These are phyloP conservation scores for Fraxinus albicans DNA, from an alignment of 305 asterid species.

Conservation along the genomic window DNA sequence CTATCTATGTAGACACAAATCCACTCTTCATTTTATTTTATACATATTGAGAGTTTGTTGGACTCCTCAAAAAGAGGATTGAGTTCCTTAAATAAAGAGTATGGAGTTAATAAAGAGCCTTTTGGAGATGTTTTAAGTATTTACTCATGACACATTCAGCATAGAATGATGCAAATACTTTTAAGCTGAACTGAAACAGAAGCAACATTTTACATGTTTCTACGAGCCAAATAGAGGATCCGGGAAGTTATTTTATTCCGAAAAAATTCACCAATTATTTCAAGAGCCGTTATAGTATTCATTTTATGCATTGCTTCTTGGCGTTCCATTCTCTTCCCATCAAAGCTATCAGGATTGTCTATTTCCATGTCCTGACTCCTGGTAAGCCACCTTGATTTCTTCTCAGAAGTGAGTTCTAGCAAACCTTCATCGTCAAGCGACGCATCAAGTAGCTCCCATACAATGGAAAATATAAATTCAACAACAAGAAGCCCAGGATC, in stretches of 20 bases:
- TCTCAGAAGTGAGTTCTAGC: conserved; percentile 66
- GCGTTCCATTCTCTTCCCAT: conserved; percentile 56
- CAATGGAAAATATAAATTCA: conserved; percentile 63
- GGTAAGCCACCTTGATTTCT: conserved; percentile 71
- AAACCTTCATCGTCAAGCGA: conserved; percentile 86
- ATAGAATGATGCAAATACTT: conserved; percentile 9
- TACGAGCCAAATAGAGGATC: conserved; percentile 76
- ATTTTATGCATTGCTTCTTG: conserved; percentile 62
- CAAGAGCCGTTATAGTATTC: conserved; percentile 77
- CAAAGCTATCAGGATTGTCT: conserved; percentile 56
- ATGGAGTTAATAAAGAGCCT: neutral
- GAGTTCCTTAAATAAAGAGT: neutral
- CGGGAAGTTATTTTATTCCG: conserved; percentile 59
- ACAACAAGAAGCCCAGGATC: conserved; percentile 77
- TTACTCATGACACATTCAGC: conserved; percentile 8
- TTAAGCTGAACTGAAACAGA: conserved; percentile 14
- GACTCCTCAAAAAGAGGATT: neutral
- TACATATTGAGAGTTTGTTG: neutral
- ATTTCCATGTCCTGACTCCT: conserved; percentile 74
- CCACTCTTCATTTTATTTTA: neutral
- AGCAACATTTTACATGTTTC: conserved; percentile 68
- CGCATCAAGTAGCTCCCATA: conserved; percentile 87
- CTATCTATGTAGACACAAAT: neutral
- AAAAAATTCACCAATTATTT: conserved; percentile 80
- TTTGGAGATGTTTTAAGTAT: conserved; percentile 4